Base-by-base conservation (phyloP, 257 asterid species). In the Fraxinus excelsior region DNA sequence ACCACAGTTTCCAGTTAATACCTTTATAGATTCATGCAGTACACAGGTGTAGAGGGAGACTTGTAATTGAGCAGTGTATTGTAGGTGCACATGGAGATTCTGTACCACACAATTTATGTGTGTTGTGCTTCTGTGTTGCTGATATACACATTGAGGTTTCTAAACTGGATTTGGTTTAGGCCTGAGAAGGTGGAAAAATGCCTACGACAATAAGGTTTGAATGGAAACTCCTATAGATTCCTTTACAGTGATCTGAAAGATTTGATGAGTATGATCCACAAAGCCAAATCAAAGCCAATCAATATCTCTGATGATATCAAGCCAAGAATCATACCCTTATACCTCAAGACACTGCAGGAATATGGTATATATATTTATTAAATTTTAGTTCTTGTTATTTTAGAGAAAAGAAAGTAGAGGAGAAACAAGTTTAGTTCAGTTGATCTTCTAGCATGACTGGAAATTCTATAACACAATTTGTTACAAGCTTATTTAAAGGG, bases 241-340 rank as follows among this genome's bases (percentile, higher is more conserved):
- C 25, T 3, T 3, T n/a, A n/a, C 23, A 82, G 82, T 44, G 82
- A 82, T 62, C 51, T 82, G 71, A 74, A 49, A 13, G 80, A 82
- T 42, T 51, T 78, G 4, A 14, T 0, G 0, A 32, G 2, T 71
- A 64, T 65, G 74, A 58, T 75, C 65, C 14, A 37, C 53, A 69
- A 82, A 38, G 85, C 82, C 26, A 56, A 56, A 56, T 56, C 65
- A 5, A 76, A 79, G 40, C 80, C 86, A 7, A 73, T 83, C 74
- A 53, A 74, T 66, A 23, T 80, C 18, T 34, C 76, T 0, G 83
- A 83, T 69, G 86, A 83, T 44, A 79, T 76, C 11, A 74, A 68
- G 28, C 77, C 84, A 0, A 77, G 86, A 60, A 32, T 83, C 10
- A n/a, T 76, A 58, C 82, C 86, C 65, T 76, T 72, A 34, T 40